Evolutionary conservation across 108 stramenopile species (phyloP), one percentile per base, ranked within the genome.

Genomic region (Skeletonema tropicum): DNA sequence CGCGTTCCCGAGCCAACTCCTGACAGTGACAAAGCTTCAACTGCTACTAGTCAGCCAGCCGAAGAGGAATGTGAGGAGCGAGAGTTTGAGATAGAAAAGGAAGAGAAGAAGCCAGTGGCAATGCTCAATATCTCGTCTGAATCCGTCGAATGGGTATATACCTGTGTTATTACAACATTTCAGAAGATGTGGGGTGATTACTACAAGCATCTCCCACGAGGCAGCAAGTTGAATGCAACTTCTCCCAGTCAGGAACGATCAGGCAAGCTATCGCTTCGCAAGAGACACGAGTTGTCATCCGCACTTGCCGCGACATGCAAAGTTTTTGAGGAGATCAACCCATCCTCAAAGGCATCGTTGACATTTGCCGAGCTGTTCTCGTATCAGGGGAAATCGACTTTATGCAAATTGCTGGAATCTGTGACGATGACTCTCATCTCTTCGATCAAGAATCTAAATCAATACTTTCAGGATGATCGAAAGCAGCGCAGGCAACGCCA

Each of bases 391-490:
- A 79, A 72, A 57, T 49, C 66, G 30, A 29, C 66, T 46, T 39
- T 79, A 17, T 79, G 77, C 66, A 48, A 57, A 21, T 79, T 71
- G 19, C 7, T 71, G 13, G 77, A 79, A 46, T 67, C 48, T 55
- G 72, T 72, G 15, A 33, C 66, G 12, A 71, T 63, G 55, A 55
- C 66, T 1, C 11, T 79, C 15, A 42, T 59, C 33, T 55, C 31
- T 3, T 71, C 71, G 15, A 41, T 79, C 29, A 79, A 72, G 38
- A 13, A 35, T 49, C 12, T 79, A 1, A 71, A 66, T 57, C 60
- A 61, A 46, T 68, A 72, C 39, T 60, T 71, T 29, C 58, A 42
- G 13, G 38, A 57, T 23, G 49, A 23, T 21, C 49, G 49, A 6
- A 8, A 26, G 14, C 48, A 49, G 38, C 70, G 14, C 30, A 35